Percentiles rank a stretch among this genome's conserved stretches.
Evolutionary conservation across 192 early-diverging fungal species (phyloP).

Genomic region (Backusella westeae): DNA sequence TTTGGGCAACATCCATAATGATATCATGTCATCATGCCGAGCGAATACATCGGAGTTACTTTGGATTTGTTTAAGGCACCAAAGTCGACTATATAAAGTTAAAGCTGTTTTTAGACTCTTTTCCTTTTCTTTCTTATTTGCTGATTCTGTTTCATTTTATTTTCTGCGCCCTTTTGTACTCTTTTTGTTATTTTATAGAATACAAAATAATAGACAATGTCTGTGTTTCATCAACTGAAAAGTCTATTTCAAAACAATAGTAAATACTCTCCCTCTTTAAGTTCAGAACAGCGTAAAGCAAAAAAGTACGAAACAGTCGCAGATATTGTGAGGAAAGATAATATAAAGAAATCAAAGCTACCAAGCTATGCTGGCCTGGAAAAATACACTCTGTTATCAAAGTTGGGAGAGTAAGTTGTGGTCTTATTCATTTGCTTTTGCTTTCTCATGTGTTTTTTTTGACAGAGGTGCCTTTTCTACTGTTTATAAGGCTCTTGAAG

Average conservation of each 20-base stretch:
- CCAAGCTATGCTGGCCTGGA: slow-evolving; percentile 56
- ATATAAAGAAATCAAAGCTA: slow-evolving; percentile 19
- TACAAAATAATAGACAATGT: neutral
- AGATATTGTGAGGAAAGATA: neutral
- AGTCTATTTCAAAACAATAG: neutral
- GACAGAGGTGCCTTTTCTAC: slow-evolving; percentile 81
- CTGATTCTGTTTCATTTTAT: slow-evolving; percentile 1
- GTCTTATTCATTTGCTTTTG: neutral
- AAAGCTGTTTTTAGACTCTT: slow-evolving; percentile 2
- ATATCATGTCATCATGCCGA: slow-evolving; percentile 1
- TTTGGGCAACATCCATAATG: neutral
- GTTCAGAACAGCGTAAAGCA: slow-evolving; percentile 4
- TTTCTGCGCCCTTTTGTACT: neutral
- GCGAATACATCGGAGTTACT: neutral
- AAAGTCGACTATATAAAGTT: neutral
- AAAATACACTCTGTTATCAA: slow-evolving; percentile 49
- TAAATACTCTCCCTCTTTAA: neutral
- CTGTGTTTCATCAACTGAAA: neutral
- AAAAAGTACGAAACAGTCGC: slow-evolving; percentile 2
- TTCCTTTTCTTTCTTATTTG: neutral
- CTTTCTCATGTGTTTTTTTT: neutral
- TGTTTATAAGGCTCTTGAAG: slow-evolving; percentile 75
- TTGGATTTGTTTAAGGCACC: neutral
- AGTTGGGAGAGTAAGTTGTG: slow-evolving; percentile 72
- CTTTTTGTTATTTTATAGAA: neutral